Conservation (phyloP, 2,329 filamentous ascomycete species). For the Talaromyces sp. region DNA sequence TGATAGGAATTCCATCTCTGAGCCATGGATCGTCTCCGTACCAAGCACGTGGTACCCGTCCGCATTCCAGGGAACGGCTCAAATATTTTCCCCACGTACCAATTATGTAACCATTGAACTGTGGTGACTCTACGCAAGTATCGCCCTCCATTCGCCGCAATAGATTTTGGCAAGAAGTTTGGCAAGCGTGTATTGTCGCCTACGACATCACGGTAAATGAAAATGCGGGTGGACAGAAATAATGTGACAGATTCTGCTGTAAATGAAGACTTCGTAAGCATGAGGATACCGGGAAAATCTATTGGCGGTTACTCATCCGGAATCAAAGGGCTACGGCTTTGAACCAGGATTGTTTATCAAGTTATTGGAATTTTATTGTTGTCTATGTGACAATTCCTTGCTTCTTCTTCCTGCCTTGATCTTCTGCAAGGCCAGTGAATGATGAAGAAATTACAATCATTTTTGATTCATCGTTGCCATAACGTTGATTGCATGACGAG, state of each 20-base stretch:
- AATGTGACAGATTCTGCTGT: not conserved
- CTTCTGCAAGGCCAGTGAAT: conserved; percentile 11
- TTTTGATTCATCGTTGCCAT: conserved; percentile 9
- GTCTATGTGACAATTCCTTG: conserved; percentile 13
- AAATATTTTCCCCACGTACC: not conserved
- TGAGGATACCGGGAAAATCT: not conserved
- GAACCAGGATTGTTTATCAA: not conserved
- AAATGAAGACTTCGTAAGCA: not conserved
- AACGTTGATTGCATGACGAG: conserved; percentile 14
- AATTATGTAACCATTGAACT: not conserved
- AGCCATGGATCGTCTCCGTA: conserved; percentile 7
- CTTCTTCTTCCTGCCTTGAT: conserved; percentile 8
- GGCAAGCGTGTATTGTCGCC: not conserved
- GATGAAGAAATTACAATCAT: not conserved
- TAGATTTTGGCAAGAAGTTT: not conserved
- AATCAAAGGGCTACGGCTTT: not conserved
- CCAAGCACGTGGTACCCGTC: conserved; percentile 8
- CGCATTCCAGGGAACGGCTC: conserved; percentile 8
- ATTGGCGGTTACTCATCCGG: not conserved
- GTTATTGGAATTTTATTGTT: conserved; percentile 11
- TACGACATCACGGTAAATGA: not conserved
- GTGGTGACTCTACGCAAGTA: not conserved
- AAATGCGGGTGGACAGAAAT: no score
- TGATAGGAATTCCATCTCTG: not conserved
- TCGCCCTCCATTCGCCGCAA: not conserved